Conservation (phyloP, 2,329 filamentous ascomycete species). For the Canariomyces notabilis region DNA sequence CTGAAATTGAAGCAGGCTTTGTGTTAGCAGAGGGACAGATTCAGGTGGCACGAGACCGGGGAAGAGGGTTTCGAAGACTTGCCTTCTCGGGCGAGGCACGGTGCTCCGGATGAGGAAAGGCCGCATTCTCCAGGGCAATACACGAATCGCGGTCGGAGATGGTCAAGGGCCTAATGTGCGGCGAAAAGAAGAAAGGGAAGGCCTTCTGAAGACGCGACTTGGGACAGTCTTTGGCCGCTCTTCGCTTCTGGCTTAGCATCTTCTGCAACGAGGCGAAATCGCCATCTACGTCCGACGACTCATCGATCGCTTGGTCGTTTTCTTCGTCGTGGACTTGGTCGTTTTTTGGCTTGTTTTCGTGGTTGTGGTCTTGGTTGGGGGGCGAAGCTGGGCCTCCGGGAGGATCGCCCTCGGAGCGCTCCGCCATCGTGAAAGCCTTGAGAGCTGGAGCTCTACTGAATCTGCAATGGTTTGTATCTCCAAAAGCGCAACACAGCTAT, state of each 20-base stretch:
- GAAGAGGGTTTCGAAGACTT: slow-evolving; percentile 22
- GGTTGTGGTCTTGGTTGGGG: slow-evolving; percentile 2
- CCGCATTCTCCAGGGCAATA: slow-evolving; percentile 49
- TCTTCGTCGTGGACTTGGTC: no score
- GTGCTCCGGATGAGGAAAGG: slow-evolving; percentile 46
- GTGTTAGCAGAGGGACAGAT: not conserved
- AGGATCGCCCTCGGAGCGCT: not conserved
- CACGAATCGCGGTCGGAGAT: slow-evolving; percentile 59
- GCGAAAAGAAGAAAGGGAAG: slow-evolving; percentile 58
- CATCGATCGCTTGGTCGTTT: slow-evolving; percentile 27
- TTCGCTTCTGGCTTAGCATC: slow-evolving; percentile 37
- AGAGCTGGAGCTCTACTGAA: not conserved
- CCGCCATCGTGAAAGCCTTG: slow-evolving; percentile 6
- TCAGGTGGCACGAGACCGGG: not conserved
- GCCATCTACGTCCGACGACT: slow-evolving; percentile 29
- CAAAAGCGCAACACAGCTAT: not conserved
- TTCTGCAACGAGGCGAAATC: slow-evolving; percentile 34
- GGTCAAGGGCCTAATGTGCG: slow-evolving; percentile 70
- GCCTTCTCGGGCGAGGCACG: slow-evolving; percentile 52
- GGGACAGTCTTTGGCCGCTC: slow-evolving; percentile 31
- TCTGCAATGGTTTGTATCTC: not conserved
- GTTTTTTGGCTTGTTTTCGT: no score
- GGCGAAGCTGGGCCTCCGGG: not conserved
- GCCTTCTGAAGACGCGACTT: slow-evolving; percentile 38
- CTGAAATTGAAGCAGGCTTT: slow-evolving; percentile 36